Conservation (phyloP, 257 asterid genomes). For the Fraxinus anomala region DNA sequence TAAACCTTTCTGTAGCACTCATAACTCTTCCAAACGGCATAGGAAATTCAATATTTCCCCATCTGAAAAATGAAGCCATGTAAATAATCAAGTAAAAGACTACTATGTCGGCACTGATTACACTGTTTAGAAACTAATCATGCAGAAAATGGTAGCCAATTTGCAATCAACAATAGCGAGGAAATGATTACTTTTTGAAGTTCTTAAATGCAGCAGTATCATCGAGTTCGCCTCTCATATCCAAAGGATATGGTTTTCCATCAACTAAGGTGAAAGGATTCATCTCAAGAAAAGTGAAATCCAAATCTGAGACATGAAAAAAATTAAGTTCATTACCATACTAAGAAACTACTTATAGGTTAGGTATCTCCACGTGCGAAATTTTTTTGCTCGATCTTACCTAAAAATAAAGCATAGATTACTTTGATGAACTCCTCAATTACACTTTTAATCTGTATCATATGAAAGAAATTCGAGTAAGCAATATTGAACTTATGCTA, state of each 20-base stretch:
- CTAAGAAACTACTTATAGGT: constrained; percentile 11
- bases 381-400: constrained; percentile 34
- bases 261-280: constrained; percentile 90
- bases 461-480: constrained; percentile 13
- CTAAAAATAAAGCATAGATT: constrained; percentile 59
- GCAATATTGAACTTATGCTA: not conserved
- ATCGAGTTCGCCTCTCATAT: constrained; percentile 98
- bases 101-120: not conserved
- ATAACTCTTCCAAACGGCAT: constrained; percentile 94
- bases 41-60: constrained; percentile 90
- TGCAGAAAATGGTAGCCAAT: not conserved
- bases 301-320: constrained; percentile 60
- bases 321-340: constrained; percentile 21
- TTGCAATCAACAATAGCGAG: not conserved
- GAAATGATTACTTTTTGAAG: constrained; percentile 73
- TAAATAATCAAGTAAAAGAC: constrained; percentile 5
- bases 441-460: constrained; percentile 66
- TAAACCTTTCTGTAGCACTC: constrained; percentile 81
- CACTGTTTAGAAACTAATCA: not conserved
- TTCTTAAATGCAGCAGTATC: constrained; percentile 97
- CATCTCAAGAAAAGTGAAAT: constrained; percentile 96
- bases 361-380: not conserved
- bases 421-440: constrained; percentile 80
- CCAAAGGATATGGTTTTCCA: constrained; percentile 92
- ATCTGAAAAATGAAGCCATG: constrained; percentile 46